Conservation (phyloP, 176 grass and related monocot species). For the Musa itinerans region DNA sequence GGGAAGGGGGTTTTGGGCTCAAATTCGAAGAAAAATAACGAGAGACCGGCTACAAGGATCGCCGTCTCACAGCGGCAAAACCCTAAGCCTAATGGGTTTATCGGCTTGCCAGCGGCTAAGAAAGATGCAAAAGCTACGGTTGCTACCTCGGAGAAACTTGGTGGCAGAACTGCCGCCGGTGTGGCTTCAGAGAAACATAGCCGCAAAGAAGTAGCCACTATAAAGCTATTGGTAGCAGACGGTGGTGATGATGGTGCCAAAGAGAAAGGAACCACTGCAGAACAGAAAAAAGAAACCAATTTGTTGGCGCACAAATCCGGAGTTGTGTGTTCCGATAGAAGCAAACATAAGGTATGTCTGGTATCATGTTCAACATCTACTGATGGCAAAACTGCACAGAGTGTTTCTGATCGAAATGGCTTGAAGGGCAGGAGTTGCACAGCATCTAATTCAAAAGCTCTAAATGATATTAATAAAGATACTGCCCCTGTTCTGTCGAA, state of each 20-base stretch:
- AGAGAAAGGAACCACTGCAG: neutral
- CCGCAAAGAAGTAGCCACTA: neutral
- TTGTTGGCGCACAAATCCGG: constrained; percentile 11
- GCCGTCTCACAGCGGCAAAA: constrained; percentile 13
- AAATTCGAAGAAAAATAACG: constrained; percentile 9
- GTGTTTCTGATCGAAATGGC: neutral
- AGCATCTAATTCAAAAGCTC: neutral
- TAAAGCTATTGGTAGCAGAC: neutral
- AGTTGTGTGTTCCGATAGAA: constrained; percentile 16
- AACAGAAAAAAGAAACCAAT: neutral
- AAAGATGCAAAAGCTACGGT: neutral
- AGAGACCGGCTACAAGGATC: constrained; percentile 26
- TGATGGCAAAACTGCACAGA: too few species aligned
- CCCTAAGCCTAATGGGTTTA: constrained; percentile 19
- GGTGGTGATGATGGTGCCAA: neutral
- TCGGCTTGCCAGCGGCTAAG: constrained; percentile 21
- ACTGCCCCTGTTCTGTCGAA: neutral
- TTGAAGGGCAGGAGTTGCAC: neutral
- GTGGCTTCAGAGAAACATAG: neutral
- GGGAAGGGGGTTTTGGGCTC: neutral
- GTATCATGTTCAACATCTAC: neutral
- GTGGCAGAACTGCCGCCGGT: neutral
- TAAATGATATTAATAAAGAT: neutral
- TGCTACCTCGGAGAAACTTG: constrained; percentile 7
- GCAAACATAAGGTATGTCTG: constrained; percentile 12